Evolutionary conservation across 768 basidiomycete genomes (phyloP).

Genomic region (Asterophora parasitica): DNA sequence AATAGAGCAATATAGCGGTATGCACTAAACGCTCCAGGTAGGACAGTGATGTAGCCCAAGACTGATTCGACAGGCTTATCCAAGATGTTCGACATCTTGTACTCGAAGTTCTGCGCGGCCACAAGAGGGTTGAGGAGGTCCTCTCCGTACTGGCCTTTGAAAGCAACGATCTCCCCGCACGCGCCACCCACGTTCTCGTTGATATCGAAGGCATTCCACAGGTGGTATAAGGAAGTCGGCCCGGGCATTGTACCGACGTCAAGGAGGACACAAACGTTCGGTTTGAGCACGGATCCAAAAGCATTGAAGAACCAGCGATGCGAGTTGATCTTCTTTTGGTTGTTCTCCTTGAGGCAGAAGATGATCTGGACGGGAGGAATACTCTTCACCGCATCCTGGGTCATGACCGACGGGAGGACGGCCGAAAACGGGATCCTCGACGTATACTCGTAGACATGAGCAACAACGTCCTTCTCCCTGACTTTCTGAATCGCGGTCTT

Average conservation of each 20-base stretch:
- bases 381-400: constrained; percentile 74
- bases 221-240: constrained; percentile 82
- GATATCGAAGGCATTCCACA: constrained; percentile 94
- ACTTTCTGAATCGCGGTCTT: constrained; percentile 53
- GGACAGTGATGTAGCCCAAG: constrained; percentile 92
- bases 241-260: constrained; percentile 84
- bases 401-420: constrained; percentile 75
- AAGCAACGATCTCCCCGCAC: constrained; percentile 91
- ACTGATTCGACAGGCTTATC: constrained; percentile 88
- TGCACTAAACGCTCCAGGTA: constrained; percentile 91
- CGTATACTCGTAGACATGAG: constrained; percentile 93
- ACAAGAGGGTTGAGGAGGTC: constrained; percentile 89
- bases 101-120: too few species aligned
- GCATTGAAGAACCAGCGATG: constrained; percentile 96
- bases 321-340: constrained; percentile 94
- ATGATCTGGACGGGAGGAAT: constrained; percentile 88
- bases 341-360: constrained; percentile 95
- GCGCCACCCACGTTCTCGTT: constrained; percentile 90
- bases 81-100: constrained; percentile 91
- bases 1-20: constrained; percentile 89
- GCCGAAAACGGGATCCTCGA: constrained; percentile 67
- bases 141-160: constrained; percentile 79
- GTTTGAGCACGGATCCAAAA: constrained; percentile 74
- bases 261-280: constrained; percentile 89
- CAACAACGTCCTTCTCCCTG: constrained; percentile 76